Conservation (phyloP, 805 yeast genomes). For the Suhomyces xylopsoci region DNA sequence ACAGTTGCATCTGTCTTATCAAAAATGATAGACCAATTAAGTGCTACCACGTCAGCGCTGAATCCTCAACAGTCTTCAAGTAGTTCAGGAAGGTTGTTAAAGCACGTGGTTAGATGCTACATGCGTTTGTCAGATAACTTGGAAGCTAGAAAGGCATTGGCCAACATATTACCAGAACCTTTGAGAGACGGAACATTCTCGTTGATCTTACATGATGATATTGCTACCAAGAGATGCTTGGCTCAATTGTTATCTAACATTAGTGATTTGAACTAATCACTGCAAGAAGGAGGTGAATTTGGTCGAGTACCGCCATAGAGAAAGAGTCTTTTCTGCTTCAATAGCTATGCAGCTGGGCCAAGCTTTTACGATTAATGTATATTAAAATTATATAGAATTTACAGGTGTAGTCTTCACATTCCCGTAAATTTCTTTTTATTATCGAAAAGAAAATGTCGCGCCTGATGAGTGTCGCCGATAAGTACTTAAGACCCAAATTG, state of each 20-base stretch:
- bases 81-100: slow-evolving; percentile 74
- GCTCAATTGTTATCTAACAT: slow-evolving; percentile 75
- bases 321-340: neutral
- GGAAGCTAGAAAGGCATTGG: slow-evolving; percentile 85
- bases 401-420: neutral
- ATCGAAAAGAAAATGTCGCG: neutral
- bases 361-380: neutral
- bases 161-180: slow-evolving; percentile 81
- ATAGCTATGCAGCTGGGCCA: neutral
- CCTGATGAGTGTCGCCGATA: neutral
- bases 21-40: slow-evolving; percentile 82
- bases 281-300: slow-evolving; percentile 6
- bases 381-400: neutral
- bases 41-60: slow-evolving; percentile 50
- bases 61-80: slow-evolving; percentile 25
- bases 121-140: slow-evolving; percentile 83
- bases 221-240: slow-evolving; percentile 81
- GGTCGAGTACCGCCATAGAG: neutral
- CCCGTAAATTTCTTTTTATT: neutral
- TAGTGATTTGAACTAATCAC: slow-evolving; percentile 19
- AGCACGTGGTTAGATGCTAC: slow-evolving; percentile 93
- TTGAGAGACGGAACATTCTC: slow-evolving; percentile 85
- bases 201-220: slow-evolving; percentile 75
- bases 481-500: neutral
- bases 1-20: slow-evolving; percentile 89